phyloP scores from a whole-genome alignment of 257 asterid species.

The Sherardia arvensis region DNA sequence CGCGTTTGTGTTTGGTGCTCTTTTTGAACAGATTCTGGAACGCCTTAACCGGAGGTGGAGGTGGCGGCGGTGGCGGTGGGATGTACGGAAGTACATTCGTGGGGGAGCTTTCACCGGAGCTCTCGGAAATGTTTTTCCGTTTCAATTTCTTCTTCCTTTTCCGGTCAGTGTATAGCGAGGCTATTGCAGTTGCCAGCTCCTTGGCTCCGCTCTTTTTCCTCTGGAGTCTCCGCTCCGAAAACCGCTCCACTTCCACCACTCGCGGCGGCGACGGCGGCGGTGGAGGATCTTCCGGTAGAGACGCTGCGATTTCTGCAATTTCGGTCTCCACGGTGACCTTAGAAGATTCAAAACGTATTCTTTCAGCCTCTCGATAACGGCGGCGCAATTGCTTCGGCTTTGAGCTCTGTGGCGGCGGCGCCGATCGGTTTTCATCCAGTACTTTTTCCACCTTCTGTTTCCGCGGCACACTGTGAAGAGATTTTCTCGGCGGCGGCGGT shows the following conservation, averaged over 20 bases:
- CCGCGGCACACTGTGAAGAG: slow-evolving; percentile 41
- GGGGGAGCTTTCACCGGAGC: slow-evolving; percentile 28
- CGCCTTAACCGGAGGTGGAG: slow-evolving; percentile 48
- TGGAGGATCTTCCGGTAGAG: slow-evolving; percentile 24
- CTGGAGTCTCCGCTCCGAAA: slow-evolving; percentile 25
- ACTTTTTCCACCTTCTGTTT: slow-evolving; percentile 25
- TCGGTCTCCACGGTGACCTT: slow-evolving; percentile 16
- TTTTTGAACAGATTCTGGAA: slow-evolving; percentile 62
- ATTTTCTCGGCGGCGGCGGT: slow-evolving; percentile 34
- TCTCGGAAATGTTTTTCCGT: slow-evolving; percentile 33
- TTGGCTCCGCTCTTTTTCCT: slow-evolving; percentile 59
- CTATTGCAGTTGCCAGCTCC: slow-evolving; percentile 59
- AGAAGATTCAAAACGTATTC: slow-evolving; percentile 4
- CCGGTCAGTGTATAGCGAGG: slow-evolving; percentile 49
- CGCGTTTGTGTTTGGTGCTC: slow-evolving; percentile 51
- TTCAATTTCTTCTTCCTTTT: slow-evolving; percentile 54
- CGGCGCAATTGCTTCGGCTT: slow-evolving; percentile 47
- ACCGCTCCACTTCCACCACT: slow-evolving; percentile 3
- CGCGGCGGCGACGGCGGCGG: slow-evolving; percentile 23
- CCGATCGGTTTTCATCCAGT: slow-evolving; percentile 13
- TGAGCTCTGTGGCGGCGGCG: slow-evolving; percentile 19
- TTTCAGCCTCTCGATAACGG: slow-evolving; percentile 24
- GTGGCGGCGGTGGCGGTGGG: slow-evolving; percentile 55
- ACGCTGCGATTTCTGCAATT: slow-evolving; percentile 13
- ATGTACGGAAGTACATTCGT: slow-evolving; percentile 24